phyloP scores from a whole-genome alignment of 768 basidiomycete genomes.

The Hygrophorus pudorinus region DNA sequence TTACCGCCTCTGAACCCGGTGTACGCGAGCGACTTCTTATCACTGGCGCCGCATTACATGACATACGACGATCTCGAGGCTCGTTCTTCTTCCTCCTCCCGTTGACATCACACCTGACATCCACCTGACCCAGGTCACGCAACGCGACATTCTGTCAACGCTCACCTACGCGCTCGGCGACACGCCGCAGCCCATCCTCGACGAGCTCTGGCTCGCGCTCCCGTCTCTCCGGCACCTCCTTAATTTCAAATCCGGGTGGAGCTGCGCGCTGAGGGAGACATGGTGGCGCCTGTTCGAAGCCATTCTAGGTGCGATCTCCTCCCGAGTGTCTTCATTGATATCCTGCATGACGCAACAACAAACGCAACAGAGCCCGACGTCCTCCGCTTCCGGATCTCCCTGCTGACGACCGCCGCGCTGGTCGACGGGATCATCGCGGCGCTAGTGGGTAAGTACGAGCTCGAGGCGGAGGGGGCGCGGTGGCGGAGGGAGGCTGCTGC shows the following conservation, averaged over 20 bases:
- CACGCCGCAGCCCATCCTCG: conserved; percentile 44
- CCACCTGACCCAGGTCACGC: conserved; percentile 30
- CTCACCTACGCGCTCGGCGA: conserved; percentile 40
- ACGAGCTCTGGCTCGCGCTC: conserved; percentile 48
- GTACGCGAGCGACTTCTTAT: conserved; percentile 38
- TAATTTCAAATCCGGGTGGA: conserved; percentile 35
- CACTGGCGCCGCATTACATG: conserved; percentile 37
- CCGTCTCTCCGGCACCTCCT: conserved; percentile 39
- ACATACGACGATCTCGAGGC: conserved; percentile 47
- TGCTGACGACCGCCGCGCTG: conserved; percentile 45
- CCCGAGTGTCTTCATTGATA: too few relatives aligned
- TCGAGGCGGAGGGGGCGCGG: conserved; percentile 8
- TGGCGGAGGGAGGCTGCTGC: neutral
- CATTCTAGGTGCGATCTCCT: conserved; percentile 32
- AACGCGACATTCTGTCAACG: conserved; percentile 42
- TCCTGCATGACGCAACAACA: too few relatives aligned
- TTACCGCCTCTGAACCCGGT: conserved; percentile 46
- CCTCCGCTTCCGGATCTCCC: conserved; percentile 39
- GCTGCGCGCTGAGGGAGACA: conserved; percentile 29
- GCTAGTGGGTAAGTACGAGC: conserved; percentile 27
- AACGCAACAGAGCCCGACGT: conserved; percentile 49
- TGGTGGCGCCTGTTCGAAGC: conserved; percentile 43
- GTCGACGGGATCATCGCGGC: conserved; percentile 32
- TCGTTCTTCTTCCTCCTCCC: conserved; percentile 1
- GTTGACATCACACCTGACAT: conserved; percentile 1